phyloP scores from a whole-genome alignment of 2,329 filamentous ascomycete species.

The Epichloe brachyelytri region DNA sequence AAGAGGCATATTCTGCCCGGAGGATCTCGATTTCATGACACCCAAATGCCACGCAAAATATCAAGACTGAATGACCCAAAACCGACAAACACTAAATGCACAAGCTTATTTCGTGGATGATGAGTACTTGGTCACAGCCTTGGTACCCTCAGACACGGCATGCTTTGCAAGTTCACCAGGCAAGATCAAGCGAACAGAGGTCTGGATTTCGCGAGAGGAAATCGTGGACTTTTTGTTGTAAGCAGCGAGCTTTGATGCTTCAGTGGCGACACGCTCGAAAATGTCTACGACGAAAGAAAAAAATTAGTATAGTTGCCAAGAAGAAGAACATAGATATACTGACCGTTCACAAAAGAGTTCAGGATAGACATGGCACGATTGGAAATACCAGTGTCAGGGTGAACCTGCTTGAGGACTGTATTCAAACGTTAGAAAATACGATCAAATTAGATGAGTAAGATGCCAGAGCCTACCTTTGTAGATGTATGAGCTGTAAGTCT shows the following conservation, averaged over 20 bases:
- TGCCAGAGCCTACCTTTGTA: constrained; percentile 69
- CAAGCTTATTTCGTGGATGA: constrained; percentile 90
- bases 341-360: constrained; percentile 99
- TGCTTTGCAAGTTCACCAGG: constrained; percentile 99
- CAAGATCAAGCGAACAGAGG: constrained; percentile 93
- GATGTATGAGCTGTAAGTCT: constrained; percentile 99
- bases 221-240: constrained; percentile 99
- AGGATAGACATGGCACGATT: constrained; percentile 99
- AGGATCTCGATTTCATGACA: constrained; percentile 43
- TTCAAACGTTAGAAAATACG: neutral
- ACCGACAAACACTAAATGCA: constrained; percentile 38
- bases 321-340: constrained; percentile 17
- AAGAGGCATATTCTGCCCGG: constrained; percentile 21
- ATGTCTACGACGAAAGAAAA: constrained; percentile 50
- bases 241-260: constrained; percentile 96
- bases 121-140: constrained; percentile 99
- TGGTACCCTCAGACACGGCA: constrained; percentile 97
- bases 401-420: constrained; percentile 96
- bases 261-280: constrained; percentile 97
- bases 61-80: constrained; percentile 34
- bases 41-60: constrained; percentile 44
- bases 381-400: constrained; percentile 99
- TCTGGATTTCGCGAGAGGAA: constrained; percentile 98
- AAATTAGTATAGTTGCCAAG: too few species aligned
- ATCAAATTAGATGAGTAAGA: neutral